Evolutionary conservation across 1,284 basidiomycete genomes (phyloP).

Genomic region (Tetrapyrgos nigripes): DNA sequence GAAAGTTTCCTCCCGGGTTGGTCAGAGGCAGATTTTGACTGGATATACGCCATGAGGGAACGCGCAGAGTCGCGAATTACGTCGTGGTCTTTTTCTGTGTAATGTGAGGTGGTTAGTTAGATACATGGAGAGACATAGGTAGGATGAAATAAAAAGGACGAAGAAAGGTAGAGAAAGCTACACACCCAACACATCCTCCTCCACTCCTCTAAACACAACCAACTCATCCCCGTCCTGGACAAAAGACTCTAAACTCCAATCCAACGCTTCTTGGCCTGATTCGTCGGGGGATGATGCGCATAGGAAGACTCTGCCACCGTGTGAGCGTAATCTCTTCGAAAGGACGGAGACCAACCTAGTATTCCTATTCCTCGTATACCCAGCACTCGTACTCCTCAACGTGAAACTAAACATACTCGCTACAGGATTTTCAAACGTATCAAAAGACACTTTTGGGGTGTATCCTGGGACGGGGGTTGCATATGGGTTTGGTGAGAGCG

Average conservation of each 20-base stretch:
- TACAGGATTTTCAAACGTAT: slow-evolving; percentile 80
- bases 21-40: slow-evolving; percentile 83
- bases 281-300: slow-evolving; percentile 92
- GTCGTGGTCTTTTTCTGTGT: slow-evolving; percentile 84
- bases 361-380: slow-evolving; percentile 79
- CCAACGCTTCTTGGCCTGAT: slow-evolving; percentile 83
- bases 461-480: slow-evolving; percentile 19
- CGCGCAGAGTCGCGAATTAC: slow-evolving; percentile 88
- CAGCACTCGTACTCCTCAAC: slow-evolving; percentile 83
- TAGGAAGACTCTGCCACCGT: slow-evolving; percentile 69
- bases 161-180: neutral
- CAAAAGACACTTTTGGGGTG: slow-evolving; percentile 88
- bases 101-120: too few relatives aligned
- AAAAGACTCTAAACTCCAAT: slow-evolving; percentile 88
- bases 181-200: slow-evolving; percentile 82
- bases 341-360: slow-evolving; percentile 56
- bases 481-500: slow-evolving; percentile 4
- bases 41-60: slow-evolving; percentile 81
- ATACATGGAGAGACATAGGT: too few relatives aligned
- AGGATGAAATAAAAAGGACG: slow-evolving; percentile 3
- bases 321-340: neutral
- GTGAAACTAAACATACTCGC: slow-evolving; percentile 79
- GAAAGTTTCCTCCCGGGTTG: slow-evolving; percentile 88
- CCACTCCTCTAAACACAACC: slow-evolving; percentile 90
- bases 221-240: slow-evolving; percentile 95